A percentile compares a stretch with the other conserved stretches of the same genome.
These are phyloP conservation scores for Byssoonygena ceratinophila DNA, from an alignment of 2,329 filamentous ascomycete species.

Conservation along the genomic window DNA sequence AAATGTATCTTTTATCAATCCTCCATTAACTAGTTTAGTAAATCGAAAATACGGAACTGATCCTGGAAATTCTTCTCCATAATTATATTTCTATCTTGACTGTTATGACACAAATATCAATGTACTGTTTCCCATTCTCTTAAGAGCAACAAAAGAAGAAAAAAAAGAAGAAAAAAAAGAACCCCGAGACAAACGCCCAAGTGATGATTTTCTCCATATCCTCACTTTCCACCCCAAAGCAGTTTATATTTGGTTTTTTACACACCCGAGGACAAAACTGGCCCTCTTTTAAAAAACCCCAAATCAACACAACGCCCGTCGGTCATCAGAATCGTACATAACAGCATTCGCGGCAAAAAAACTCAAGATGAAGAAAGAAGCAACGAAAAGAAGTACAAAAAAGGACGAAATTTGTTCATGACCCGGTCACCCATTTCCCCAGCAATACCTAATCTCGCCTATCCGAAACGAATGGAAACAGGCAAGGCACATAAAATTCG, in stretches of 20 bases:
- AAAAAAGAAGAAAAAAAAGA: background rate
- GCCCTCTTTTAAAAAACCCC: background rate
- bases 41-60: too few species aligned
- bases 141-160: background rate
- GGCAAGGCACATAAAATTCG: too few species aligned
- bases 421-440: background rate
- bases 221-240: background rate
- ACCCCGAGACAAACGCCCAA: background rate
- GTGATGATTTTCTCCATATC: background rate
- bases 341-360: background rate
- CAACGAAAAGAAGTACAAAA: background rate
- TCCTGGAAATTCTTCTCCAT: background rate
- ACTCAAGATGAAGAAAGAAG: too few species aligned
- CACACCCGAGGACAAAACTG: background rate
- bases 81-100: background rate
- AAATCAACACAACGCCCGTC: slow-evolving; percentile 15
- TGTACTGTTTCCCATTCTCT: background rate
- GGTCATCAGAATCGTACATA: background rate
- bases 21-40: too few species aligned
- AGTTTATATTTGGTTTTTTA: background rate
- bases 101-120: background rate
- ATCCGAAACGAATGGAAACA: too few species aligned
- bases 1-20: too few species aligned
- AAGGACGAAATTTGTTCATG: background rate
- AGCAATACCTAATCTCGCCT: background rate